phyloP scores from a whole-genome alignment of 208 protist genomes.

The Leptomonas pyrrhocoris region DNA sequence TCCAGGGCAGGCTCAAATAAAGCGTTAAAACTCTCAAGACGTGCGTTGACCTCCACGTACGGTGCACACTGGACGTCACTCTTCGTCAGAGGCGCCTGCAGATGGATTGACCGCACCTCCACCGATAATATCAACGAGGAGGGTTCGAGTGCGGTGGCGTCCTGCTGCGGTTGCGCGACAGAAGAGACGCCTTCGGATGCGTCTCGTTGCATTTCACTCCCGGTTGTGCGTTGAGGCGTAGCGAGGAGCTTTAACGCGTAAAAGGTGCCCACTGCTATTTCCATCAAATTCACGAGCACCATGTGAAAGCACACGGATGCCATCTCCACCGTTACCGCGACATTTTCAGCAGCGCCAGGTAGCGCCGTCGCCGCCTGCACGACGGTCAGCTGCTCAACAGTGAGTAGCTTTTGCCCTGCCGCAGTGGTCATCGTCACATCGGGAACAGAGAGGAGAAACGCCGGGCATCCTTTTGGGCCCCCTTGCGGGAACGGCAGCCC shows the following conservation, averaged over 20 bases:
- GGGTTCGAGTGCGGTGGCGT: too few relatives aligned
- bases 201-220: neutral
- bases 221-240: neutral
- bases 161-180: neutral
- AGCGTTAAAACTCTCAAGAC: slow-evolving; percentile 1
- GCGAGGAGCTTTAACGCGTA: slow-evolving; percentile 6
- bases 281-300: slow-evolving; percentile 26
- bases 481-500: neutral
- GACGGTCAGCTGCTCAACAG: slow-evolving; percentile 20
- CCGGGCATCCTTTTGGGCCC: neutral
- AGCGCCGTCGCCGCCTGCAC: slow-evolving; percentile 1
- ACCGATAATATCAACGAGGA: neutral
- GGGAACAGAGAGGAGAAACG: slow-evolving; percentile 20
- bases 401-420: slow-evolving; percentile 25
- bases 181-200: neutral
- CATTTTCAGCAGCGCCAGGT: neutral
- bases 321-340: slow-evolving; percentile 14
- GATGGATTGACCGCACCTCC: slow-evolving; percentile 10
- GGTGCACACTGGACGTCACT: slow-evolving; percentile 9
- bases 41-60: slow-evolving; percentile 27
- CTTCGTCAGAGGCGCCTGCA: slow-evolving; percentile 18
- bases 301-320: slow-evolving; percentile 7
- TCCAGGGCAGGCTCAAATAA: neutral
- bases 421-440: slow-evolving; percentile 37
- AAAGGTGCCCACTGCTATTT: neutral